phyloP scores from a whole-genome alignment of 176 grass and related monocot genomes.

The Miscanthus lutarioriparius region DNA sequence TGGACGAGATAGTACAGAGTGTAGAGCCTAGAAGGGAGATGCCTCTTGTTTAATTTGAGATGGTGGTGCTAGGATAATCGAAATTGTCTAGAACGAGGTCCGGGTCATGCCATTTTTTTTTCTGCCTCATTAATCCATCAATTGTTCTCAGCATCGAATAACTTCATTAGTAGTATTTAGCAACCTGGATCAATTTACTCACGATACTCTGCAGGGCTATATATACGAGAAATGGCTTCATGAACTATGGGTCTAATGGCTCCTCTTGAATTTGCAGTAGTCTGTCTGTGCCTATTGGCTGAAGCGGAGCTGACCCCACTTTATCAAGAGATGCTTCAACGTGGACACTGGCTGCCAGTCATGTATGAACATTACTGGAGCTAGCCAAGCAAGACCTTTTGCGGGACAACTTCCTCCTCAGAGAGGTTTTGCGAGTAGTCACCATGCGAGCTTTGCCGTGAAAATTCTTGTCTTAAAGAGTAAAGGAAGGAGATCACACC shows the following conservation, averaged over 20 bases:
- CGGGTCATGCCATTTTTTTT: not conserved
- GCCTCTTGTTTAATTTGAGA: not conserved
- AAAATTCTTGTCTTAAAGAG: slow-evolving; percentile 32
- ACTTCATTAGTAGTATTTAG: not conserved
- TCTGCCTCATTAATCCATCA: not conserved
- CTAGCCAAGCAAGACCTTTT: slow-evolving; percentile 43
- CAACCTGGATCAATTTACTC: not conserved
- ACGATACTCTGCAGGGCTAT: not conserved
- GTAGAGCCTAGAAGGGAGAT: not conserved
- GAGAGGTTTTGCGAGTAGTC: slow-evolving; percentile 47
- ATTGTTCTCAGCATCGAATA: not conserved
- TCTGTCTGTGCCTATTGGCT: not conserved
- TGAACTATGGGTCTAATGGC: not conserved
- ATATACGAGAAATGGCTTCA: not conserved
- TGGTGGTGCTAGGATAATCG: not conserved
- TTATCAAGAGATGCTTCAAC: not conserved
- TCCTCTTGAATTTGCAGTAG: slow-evolving; percentile 18
- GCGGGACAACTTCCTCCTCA: slow-evolving; percentile 29
- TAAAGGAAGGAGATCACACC: slow-evolving; percentile 41
- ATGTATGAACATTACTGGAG: slow-evolving; percentile 62
- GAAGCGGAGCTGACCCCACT: not conserved
- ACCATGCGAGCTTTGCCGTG: slow-evolving; percentile 15
- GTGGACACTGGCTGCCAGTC: slow-evolving; percentile 66
- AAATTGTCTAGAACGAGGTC: not conserved
- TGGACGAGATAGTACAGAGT: not conserved